A percentile compares a stretch with the other conserved stretches of the same genome.
These are phyloP conservation scores for Solanum peruvianum DNA, from an alignment of 257 asterid genomes.

Conservation along the genomic window DNA sequence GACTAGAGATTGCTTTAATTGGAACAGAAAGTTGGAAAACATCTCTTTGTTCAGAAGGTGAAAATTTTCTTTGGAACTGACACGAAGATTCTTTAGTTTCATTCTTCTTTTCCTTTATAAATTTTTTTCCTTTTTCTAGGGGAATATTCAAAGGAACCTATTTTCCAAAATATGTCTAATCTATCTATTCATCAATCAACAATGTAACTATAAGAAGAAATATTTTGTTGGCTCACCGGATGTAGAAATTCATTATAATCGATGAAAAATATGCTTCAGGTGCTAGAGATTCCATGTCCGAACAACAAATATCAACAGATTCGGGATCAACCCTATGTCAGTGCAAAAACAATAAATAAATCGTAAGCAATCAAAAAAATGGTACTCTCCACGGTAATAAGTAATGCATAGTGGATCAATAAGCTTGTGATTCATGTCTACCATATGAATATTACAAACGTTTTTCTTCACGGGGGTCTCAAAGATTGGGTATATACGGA, in stretches of 20 bases:
- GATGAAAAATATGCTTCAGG: conserved; percentile 76
- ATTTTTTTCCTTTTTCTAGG: neutral
- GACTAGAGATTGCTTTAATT: neutral
- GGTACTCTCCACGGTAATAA: neutral
- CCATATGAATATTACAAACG: neutral
- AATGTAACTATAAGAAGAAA: neutral
- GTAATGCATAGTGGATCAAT: neutral
- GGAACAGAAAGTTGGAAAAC: neutral
- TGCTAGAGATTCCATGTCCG: conserved; percentile 72
- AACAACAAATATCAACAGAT: conserved; percentile 49
- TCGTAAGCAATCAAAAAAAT: neutral
- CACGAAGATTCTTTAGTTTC: neutral
- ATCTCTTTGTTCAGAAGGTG: neutral
- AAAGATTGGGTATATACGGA: neutral
- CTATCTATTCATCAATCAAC: neutral
- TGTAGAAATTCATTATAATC: conserved; percentile 64
- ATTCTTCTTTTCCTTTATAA: neutral
- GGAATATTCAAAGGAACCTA: neutral
- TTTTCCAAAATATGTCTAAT: neutral
- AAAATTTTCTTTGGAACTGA: neutral
- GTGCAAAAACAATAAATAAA: neutral
- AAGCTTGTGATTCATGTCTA: neutral
- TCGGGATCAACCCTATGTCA: conserved; percentile 56
- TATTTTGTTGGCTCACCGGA: conserved; percentile 38
- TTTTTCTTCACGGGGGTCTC: neutral